Evolutionary conservation across 2,329 filamentous ascomycete genomes (phyloP).

Genomic region (Botrytis pseudocinerea): DNA sequence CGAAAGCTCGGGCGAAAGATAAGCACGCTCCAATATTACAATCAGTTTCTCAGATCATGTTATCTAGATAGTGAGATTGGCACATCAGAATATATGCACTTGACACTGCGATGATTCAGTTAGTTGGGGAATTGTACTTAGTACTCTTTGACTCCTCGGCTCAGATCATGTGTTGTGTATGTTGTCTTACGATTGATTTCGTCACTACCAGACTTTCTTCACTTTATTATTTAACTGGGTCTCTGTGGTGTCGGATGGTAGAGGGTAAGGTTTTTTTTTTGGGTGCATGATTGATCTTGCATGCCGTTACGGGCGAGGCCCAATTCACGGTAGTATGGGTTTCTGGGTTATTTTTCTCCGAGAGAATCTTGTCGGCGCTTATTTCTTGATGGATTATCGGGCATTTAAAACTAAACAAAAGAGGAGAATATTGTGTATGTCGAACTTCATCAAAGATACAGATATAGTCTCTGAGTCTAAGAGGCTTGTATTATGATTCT

Average conservation of each 20-base stretch:
- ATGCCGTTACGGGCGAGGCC: background rate
- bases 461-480: background rate
- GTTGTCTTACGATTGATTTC: background rate
- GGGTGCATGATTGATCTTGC: background rate
- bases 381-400: background rate
- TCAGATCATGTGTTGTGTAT: background rate
- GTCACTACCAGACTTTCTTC: background rate
- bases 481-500: background rate
- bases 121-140: background rate
- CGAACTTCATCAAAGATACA: too few relatives aligned
- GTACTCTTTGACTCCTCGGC: background rate
- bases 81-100: background rate
- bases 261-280: too few relatives aligned
- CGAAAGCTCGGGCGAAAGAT: background rate
- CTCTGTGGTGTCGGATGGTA: background rate
- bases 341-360: background rate
- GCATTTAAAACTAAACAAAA: background rate
- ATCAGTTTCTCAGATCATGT: background rate
- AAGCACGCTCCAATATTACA: background rate
- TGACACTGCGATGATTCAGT: background rate
- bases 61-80: background rate
- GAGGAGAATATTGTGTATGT: background rate
- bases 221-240: background rate
- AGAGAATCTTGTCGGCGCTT: slow-evolving; percentile 2
- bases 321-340: background rate